Conservation (phyloP, 129 eudicot genomes). For the Chrysanthemum seticuspe region DNA sequence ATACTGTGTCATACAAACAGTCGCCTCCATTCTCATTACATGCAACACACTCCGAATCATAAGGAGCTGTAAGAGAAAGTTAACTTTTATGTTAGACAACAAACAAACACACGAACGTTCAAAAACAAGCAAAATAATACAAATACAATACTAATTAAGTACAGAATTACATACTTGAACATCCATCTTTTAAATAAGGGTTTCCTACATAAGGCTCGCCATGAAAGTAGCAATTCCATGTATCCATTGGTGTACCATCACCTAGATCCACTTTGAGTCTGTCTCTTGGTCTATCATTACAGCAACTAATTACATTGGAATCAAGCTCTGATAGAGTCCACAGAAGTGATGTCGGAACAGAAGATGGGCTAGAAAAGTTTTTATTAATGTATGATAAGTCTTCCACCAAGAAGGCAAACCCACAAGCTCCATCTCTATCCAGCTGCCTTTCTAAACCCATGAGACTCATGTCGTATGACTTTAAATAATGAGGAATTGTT, state of each 20-base stretch:
- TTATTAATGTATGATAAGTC: no score
- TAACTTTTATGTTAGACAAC: no score
- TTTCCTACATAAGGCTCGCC: not conserved
- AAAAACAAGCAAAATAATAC: no score
- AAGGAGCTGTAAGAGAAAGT: no score
- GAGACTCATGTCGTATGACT: no score
- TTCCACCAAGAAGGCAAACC: no score
- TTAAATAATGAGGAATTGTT: no score
- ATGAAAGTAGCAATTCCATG: not conserved
- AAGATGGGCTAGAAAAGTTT: not conserved
- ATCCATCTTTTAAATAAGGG: constrained; percentile 2
- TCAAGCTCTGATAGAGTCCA: not conserved
- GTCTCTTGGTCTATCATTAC: not conserved
- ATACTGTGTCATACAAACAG: no score
- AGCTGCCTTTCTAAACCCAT: no score
- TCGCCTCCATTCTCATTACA: not conserved
- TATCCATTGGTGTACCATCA: not conserved
- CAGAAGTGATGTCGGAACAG: not conserved
- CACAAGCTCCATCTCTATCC: no score
- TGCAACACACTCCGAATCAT: not conserved
- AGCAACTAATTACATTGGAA: not conserved
- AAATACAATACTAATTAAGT: not conserved
- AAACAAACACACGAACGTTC: no score
- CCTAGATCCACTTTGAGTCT: not conserved
- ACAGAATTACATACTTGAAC: constrained; percentile 3